Conservation (phyloP, 345 rosid species). For the Cardiospermum halicacabum region DNA sequence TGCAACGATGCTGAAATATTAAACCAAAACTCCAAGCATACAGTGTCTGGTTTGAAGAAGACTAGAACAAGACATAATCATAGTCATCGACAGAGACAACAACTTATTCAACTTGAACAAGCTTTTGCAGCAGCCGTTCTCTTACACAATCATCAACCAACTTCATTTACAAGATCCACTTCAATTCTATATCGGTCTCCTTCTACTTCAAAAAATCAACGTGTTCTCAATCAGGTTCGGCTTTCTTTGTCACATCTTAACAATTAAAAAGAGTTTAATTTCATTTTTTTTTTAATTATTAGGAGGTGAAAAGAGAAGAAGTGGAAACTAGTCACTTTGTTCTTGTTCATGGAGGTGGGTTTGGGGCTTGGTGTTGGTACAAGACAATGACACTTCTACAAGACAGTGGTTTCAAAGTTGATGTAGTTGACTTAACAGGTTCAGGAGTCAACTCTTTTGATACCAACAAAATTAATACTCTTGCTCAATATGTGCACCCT, state of each 20-base stretch:
- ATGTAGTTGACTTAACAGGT: slow-evolving; percentile 61
- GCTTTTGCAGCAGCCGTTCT: slow-evolving; percentile 32
- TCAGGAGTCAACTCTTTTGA: slow-evolving; percentile 52
- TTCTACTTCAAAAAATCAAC: slow-evolving; percentile 16
- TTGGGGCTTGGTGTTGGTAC: slow-evolving; percentile 91
- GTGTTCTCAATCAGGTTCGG: slow-evolving; percentile 24
- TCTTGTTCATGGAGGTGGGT: slow-evolving; percentile 85
- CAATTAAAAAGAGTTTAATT: neutral
- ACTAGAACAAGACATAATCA: slow-evolving; percentile 4
- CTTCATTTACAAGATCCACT: slow-evolving; percentile 22
- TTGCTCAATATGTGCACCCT: slow-evolving; percentile 36
- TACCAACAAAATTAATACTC: slow-evolving; percentile 30
- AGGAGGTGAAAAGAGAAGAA: slow-evolving; percentile 29
- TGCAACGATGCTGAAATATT: neutral
- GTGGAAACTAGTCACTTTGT: slow-evolving; percentile 52
- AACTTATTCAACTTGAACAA: slow-evolving; percentile 9
- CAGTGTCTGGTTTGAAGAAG: slow-evolving; percentile 7
- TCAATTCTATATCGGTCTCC: slow-evolving; percentile 15
- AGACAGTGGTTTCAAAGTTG: slow-evolving; percentile 52
- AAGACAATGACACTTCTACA: slow-evolving; percentile 63
- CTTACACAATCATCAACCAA: slow-evolving; percentile 22
- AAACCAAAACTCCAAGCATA: neutral
- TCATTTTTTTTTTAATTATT: neutral
- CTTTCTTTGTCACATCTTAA: neutral
- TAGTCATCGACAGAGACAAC: neutral